Conservation (phyloP, 257 asterid species). For the Nicotiana noctiflora region DNA sequence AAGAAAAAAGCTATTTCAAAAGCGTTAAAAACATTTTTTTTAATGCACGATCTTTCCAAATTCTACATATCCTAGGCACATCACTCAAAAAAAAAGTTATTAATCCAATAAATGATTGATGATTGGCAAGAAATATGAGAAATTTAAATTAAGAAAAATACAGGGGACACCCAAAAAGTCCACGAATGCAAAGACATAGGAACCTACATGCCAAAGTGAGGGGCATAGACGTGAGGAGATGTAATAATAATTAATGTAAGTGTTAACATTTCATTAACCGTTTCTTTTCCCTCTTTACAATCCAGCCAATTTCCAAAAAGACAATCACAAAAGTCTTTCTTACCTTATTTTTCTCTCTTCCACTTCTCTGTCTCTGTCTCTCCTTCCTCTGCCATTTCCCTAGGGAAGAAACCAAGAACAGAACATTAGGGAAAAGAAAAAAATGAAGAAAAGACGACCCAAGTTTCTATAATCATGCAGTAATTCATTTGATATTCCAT, state of each 20-base stretch:
- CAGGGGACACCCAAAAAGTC: background rate
- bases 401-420: background rate
- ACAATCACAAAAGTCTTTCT: background rate
- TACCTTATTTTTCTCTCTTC: constrained; percentile 11
- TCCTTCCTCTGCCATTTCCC: background rate
- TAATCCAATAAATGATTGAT: background rate
- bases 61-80: background rate
- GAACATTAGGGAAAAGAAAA: background rate
- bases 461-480: background rate
- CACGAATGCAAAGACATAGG: background rate
- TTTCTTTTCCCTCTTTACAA: constrained; percentile 5
- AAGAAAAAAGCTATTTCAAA: background rate
- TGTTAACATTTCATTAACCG: background rate
- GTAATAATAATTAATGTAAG: background rate
- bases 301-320: background rate
- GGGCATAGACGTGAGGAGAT: constrained; percentile 5
- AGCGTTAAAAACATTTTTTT: background rate
- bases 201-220: constrained; percentile 4
- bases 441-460: background rate
- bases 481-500: background rate
- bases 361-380: background rate
- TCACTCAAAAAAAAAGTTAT: background rate
- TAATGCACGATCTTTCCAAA: constrained; percentile 2
- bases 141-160: background rate
- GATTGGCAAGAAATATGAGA: background rate